These are phyloP conservation scores for Xylaria venustula DNA, from an alignment of 495 filamentous ascomycete genomes.

Conservation along the genomic window DNA sequence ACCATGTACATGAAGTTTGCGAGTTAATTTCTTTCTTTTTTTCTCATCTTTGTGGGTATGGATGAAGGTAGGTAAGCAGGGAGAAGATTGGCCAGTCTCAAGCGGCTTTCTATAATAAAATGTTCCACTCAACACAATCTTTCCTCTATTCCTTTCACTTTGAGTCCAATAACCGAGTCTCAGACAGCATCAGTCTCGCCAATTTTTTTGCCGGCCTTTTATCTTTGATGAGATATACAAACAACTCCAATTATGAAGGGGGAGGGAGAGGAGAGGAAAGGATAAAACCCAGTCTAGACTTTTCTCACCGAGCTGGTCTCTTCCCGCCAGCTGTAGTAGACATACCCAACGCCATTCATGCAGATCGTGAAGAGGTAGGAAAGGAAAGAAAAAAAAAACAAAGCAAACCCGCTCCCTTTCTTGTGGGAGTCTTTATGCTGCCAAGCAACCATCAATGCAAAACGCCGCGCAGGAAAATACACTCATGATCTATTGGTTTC, in stretches of 20 bases:
- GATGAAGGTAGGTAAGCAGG: background rate
- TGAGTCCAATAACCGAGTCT: background rate
- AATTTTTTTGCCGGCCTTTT: slow-evolving; percentile 1
- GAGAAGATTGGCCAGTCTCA: background rate
- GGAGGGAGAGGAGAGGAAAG: background rate
- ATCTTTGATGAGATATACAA: slow-evolving; percentile 13
- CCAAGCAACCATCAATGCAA: slow-evolving; percentile 8
- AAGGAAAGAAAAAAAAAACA: too few species aligned
- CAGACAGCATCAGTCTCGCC: background rate
- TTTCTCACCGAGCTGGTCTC: background rate
- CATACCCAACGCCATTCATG: slow-evolving; percentile 16
- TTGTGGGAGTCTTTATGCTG: slow-evolving; percentile 3
- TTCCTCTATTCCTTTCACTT: background rate
- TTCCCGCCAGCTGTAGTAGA: background rate
- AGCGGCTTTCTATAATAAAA: background rate
- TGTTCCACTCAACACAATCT: background rate
- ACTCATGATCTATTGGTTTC: slow-evolving; percentile 11
- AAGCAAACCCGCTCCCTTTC: background rate
- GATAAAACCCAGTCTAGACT: background rate
- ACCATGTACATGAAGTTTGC: background rate
- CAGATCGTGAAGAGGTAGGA: slow-evolving; percentile 6
- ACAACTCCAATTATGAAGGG: background rate
- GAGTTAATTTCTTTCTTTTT: background rate
- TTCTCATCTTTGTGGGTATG: background rate
- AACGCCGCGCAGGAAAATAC: slow-evolving; percentile 12